Evolutionary conservation across 805 yeast species (phyloP), one percentile per base, ranked within the genome.

Genomic region (Ogataea pini): DNA sequence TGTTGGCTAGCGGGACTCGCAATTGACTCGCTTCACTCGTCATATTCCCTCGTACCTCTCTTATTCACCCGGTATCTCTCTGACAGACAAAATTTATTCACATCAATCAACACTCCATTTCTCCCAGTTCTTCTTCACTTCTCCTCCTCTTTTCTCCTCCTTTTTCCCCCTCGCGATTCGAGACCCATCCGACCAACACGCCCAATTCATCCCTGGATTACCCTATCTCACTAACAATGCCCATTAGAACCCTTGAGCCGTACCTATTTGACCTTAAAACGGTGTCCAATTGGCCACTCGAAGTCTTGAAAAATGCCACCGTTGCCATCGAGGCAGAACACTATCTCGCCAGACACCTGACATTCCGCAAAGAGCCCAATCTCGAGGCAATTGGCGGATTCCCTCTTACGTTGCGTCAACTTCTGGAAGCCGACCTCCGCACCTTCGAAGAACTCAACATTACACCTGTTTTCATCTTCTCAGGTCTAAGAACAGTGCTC

Each of bases 301-400:
- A 85, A 31, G 69, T 80, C 3, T 71, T 89, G 48, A 78, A 73
- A 48, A 82, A 83, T 59, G 78, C 91, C 22, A 78, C 84, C 13
- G 70, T 89, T 44, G 96, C 96, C 47, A 86, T 89, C 38, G 96
- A 90, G 63, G 94, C 84, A 12, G 86, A 81, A 55, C 90, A 89
- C 62, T 90, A 89, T 60, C 66, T 89, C 32, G 72, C 86, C 20
- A 69, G 88, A 45, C 72, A 86, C 36, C 67, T 86, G 50, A 72
- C 83, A 4, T 72, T 72, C 55, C 82, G 82, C 54, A 82, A 80
- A 47, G 96, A 88, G 56, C 85, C 84, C 42, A 79, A 78, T 51
- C 65, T 82, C 34, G 85, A 83, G 42, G 96, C 94, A 8, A 76
- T 86, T 54, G 96, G 96, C 19, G 96, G 96, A 0, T 77, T 84